Evolutionary conservation across 1,139 yeast genomes (phyloP).

Genomic region (Blastobotrys raffinosifermentans): DNA sequence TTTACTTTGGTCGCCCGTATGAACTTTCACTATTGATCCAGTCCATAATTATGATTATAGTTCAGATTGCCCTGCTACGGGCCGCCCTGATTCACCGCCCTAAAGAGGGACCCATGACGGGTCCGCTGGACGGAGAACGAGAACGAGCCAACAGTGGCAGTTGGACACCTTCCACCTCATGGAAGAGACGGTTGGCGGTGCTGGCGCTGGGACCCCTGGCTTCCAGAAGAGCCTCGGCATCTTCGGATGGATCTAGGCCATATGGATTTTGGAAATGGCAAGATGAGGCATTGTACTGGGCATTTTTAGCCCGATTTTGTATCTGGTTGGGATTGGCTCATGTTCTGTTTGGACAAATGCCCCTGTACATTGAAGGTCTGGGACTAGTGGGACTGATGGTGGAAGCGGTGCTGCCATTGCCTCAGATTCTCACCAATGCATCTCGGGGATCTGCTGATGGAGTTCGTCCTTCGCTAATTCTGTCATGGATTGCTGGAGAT

Average conservation of each 20-base stretch:
- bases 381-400: constrained; percentile 71
- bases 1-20: constrained; percentile 73
- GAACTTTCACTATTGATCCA: constrained; percentile 72
- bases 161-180: neutral
- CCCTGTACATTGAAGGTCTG: constrained; percentile 48
- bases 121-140: constrained; percentile 2
- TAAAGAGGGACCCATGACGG: neutral
- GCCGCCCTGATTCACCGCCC: constrained; percentile 60
- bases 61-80: constrained; percentile 59
- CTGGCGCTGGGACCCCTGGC: constrained; percentile 1
- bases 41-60: constrained; percentile 68
- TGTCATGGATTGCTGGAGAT: constrained; percentile 90
- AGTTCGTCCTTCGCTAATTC: constrained; percentile 64
- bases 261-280: constrained; percentile 84
- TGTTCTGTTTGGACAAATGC: constrained; percentile 36
- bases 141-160: neutral
- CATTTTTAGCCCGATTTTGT: constrained; percentile 49
- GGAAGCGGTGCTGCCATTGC: constrained; percentile 81
- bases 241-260: constrained; percentile 32
- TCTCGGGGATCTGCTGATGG: constrained; percentile 68
- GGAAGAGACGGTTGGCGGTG: neutral
- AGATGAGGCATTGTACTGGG: constrained; percentile 57
- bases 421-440: constrained; percentile 72
- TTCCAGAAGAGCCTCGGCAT: neutral
- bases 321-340: constrained; percentile 41